phyloP scores from a whole-genome alignment of 495 filamentous ascomycete species.

The Rostrohypoxylon terebratum region DNA sequence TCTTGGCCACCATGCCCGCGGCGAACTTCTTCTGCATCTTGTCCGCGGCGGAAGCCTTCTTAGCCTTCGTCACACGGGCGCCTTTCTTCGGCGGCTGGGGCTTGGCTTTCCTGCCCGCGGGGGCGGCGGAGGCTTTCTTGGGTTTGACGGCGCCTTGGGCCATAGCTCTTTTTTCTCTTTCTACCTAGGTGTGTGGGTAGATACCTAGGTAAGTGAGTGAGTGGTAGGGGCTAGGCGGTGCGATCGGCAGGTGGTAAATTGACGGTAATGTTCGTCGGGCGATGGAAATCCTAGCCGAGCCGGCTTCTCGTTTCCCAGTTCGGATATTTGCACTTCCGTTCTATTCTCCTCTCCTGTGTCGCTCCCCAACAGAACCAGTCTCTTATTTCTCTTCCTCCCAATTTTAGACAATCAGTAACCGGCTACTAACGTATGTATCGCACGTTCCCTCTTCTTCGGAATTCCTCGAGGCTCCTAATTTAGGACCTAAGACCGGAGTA shows the following conservation, averaged over 20 bases:
- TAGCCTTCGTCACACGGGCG: constrained; percentile 52
- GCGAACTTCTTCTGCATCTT: constrained; percentile 57
- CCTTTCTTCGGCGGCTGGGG: constrained; percentile 50
- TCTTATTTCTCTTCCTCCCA: no score
- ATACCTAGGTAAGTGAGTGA: background rate
- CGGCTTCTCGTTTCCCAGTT: background rate
- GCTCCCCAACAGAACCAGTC: background rate
- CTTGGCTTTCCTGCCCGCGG: constrained; percentile 49
- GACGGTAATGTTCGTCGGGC: background rate
- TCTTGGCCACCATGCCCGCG: constrained; percentile 56
- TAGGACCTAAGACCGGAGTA: no score
- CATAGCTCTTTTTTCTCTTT: constrained; percentile 46
- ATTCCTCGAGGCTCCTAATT: no score
- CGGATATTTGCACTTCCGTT: constrained; percentile 19
- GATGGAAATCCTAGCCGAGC: background rate
- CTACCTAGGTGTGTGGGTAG: background rate
- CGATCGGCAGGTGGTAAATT: background rate
- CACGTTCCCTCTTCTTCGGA: background rate
- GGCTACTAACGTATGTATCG: background rate
- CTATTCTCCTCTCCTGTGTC: constrained; percentile 8
- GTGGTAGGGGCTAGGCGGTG: constrained; percentile 1
- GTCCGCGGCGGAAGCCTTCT: constrained; percentile 53
- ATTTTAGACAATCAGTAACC: background rate
- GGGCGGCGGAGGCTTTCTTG: constrained; percentile 51
- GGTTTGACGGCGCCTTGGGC: constrained; percentile 57